phyloP scores from a whole-genome alignment of 768 basidiomycete genomes.

The Roridomyces roridus region DNA sequence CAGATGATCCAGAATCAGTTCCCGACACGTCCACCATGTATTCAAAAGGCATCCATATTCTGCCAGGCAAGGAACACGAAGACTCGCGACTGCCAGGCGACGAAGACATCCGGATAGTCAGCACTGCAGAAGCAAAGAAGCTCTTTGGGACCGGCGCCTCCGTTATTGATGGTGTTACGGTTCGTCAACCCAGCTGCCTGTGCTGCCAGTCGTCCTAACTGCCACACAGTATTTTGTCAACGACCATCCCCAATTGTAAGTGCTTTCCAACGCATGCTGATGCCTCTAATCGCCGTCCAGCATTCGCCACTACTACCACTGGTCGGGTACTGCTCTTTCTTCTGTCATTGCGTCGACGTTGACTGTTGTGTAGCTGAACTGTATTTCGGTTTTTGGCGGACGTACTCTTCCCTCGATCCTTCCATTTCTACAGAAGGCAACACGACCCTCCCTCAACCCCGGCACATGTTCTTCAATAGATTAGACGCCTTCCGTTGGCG shows the following conservation, averaged over 20 bases:
- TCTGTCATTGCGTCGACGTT: too few species aligned
- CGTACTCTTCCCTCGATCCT: slow-evolving; percentile 84
- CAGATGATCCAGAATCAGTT: slow-evolving; percentile 67
- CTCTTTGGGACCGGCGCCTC: slow-evolving; percentile 77
- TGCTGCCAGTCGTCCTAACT: not conserved
- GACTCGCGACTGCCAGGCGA: slow-evolving; percentile 73
- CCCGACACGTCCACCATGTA: slow-evolving; percentile 74
- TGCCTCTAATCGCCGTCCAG: slow-evolving; percentile 39
- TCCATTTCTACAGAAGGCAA: slow-evolving; percentile 68
- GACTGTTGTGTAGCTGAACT: slow-evolving; percentile 64
- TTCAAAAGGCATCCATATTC: slow-evolving; percentile 69
- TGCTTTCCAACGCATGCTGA: slow-evolving; percentile 11
- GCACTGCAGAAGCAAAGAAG: slow-evolving; percentile 64
- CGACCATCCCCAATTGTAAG: slow-evolving; percentile 88
- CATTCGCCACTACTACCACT: slow-evolving; percentile 94
- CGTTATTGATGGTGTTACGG: slow-evolving; percentile 77
- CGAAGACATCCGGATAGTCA: slow-evolving; percentile 79
- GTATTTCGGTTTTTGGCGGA: slow-evolving; percentile 91
- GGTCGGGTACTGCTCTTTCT: slow-evolving; percentile 46
- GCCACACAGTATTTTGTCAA: slow-evolving; percentile 76
- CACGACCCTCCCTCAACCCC: slow-evolving; percentile 74
- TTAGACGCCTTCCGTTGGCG: slow-evolving; percentile 83
- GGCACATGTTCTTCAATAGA: slow-evolving; percentile 79
- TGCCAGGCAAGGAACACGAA: slow-evolving; percentile 60
- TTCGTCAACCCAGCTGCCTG: slow-evolving; percentile 33